phyloP scores from a whole-genome alignment of 2,329 filamentous ascomycete genomes.

The Trichoderma guizhouense region DNA sequence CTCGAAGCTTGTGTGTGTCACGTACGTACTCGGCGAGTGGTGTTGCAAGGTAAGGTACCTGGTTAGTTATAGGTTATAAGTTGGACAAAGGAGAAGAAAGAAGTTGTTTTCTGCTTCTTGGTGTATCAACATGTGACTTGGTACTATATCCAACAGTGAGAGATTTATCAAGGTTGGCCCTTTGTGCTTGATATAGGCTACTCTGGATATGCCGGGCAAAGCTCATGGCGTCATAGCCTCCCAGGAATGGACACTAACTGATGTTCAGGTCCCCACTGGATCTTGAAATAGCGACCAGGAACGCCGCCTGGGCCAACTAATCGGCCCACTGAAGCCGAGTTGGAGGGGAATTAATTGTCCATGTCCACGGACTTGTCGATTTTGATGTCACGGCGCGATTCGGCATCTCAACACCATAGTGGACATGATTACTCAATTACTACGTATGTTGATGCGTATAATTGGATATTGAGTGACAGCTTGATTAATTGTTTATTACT shows the following conservation, averaged over 20 bases:
- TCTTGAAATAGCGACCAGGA: background rate
- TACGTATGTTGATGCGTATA: background rate
- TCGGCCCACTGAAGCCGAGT: background rate
- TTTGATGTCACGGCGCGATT: background rate
- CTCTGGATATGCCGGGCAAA: slow-evolving; percentile 8
- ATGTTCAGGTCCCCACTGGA: background rate
- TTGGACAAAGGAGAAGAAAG: background rate
- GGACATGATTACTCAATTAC: background rate
- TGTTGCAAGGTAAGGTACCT: background rate
- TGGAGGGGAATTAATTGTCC: background rate
- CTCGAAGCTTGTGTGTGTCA: background rate
- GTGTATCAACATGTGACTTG: background rate
- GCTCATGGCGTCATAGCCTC: slow-evolving; percentile 14
- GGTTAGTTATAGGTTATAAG: background rate
- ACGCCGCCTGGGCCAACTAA: background rate
- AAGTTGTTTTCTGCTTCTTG: background rate
- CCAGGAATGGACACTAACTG: background rate
- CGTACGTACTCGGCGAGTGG: background rate
- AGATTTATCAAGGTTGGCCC: background rate
- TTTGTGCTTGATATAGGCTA: slow-evolving; percentile 7
- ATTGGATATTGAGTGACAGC: background rate
- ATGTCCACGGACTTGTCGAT: background rate
- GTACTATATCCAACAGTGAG: background rate
- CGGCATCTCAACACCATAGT: background rate
- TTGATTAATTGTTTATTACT: background rate